Base-by-base conservation (phyloP, 2,329 filamentous ascomycete genomes). In the Diaporthe sp. region DNA sequence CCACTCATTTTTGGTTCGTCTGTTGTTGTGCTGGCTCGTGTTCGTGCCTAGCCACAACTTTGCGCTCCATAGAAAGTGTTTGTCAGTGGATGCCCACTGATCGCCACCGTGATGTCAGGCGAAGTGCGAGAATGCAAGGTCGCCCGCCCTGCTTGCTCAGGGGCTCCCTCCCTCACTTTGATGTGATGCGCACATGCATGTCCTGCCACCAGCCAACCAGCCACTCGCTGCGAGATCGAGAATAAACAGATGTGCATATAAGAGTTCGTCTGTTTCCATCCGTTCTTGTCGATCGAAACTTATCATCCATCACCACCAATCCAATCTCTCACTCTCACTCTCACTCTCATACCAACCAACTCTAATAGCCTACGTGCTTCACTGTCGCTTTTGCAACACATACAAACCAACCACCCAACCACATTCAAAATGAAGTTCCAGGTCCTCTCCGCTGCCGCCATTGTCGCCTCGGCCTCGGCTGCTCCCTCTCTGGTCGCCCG, bases 401-500 rank as follows among this genome's bases (percentile, higher is more conserved):
- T 51, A 47, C 12, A 8, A 10, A 34, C 51, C 63, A 72, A 58
- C 42, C 39, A 53, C 31, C 51, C 60, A 47, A 60, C 25, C 53
- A 72, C 57, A 78, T 80, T 82, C 70, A 77, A 65, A 39, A 77
- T 77, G 82, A 77, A 81, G 68, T 78, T 79, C 79, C 94, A 91
- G 49, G 83, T 94, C 79, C 85, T 94, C 79, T 90, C 93, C 84
- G 82, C 92, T 81, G 93, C 92, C 65, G 75, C 80, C 76, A 79
- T 85, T 65, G 79, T 83, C 72, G 82, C 82, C 42, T 81, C 81
- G 71, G 83, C 82, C 39, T 79, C 83, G 68, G 80, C 82, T 65
- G 81, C 80, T 58, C 78, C 80, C 63, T 77, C 80, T 70, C 65
- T 79, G 51, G 78, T 77, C 61, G 58, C 80, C 75, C 73, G 79